Evolutionary conservation across 345 rosid species (phyloP).

Genomic region (Salix dunnii): DNA sequence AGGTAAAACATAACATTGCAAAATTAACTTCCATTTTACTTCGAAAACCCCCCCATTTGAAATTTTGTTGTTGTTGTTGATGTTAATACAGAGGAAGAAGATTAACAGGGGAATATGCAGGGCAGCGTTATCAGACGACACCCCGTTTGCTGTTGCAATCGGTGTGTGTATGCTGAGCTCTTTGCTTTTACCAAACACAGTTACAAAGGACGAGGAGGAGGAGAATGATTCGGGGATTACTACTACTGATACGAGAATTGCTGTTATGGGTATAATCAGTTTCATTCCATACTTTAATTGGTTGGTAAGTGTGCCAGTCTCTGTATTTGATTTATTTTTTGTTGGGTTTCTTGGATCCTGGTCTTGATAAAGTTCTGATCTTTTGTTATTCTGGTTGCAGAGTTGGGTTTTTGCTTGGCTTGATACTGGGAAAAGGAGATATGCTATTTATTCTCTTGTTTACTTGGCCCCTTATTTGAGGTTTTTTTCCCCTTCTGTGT

Average conservation of each 20-base stretch:
- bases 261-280: conserved; percentile 89
- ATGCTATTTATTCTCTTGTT: conserved; percentile 63
- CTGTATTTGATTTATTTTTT: background rate
- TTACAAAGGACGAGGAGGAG: conserved; percentile 30
- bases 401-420: conserved; percentile 99
- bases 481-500: conserved; percentile 29
- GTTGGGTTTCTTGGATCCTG: background rate
- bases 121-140: conserved; percentile 64
- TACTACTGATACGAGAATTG: conserved; percentile 67
- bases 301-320: conserved; percentile 49
- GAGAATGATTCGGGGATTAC: conserved; percentile 45
- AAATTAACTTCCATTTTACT: background rate
- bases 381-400: conserved; percentile 31
- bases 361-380: background rate
- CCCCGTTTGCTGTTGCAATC: conserved; percentile 66
- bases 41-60: background rate
- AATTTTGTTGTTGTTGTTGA: background rate
- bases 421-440: conserved; percentile 81
- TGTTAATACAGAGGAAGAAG: conserved; percentile 26
- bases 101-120: conserved; percentile 39
- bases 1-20: conserved; percentile 16
- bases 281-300: conserved; percentile 95
- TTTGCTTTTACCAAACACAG: conserved; percentile 49
- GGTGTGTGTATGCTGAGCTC: conserved; percentile 78
- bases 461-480: conserved; percentile 86